phyloP scores from a whole-genome alignment of 805 yeast genomes.

The Barnettozyma siamensis region DNA sequence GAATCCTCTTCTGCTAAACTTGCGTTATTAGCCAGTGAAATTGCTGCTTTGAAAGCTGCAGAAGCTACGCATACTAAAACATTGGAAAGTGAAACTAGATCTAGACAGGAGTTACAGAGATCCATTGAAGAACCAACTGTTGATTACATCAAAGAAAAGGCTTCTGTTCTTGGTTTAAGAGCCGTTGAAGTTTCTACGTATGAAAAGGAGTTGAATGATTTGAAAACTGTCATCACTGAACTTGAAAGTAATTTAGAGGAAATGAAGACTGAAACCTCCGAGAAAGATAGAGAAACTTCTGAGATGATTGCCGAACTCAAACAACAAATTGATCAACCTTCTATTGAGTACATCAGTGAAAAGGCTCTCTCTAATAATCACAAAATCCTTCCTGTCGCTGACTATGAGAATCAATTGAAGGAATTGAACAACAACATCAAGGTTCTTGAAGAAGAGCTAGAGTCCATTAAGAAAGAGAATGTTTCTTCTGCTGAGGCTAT shows the following conservation, averaged over 20 bases:
- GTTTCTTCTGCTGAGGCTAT: slow-evolving; percentile 8
- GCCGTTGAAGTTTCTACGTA: slow-evolving; percentile 10
- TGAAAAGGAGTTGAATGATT: slow-evolving; percentile 6
- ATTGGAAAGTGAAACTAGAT: neutral
- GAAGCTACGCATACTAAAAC: neutral
- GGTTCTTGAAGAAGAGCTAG: slow-evolving; percentile 16
- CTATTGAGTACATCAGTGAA: slow-evolving; percentile 23
- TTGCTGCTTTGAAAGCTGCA: slow-evolving; percentile 1
- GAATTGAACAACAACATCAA: slow-evolving; percentile 9
- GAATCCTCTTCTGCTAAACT: slow-evolving; percentile 2
- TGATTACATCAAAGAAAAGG: slow-evolving; percentile 25
- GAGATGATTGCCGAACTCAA: slow-evolving; percentile 4
- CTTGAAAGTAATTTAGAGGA: slow-evolving; percentile 1
- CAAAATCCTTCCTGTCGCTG: neutral
- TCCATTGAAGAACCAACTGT: slow-evolving; percentile 26
- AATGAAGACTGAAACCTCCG: neutral
- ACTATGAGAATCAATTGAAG: slow-evolving; percentile 1
- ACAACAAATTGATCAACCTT: slow-evolving; percentile 24
- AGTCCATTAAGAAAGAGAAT: slow-evolving; percentile 1
- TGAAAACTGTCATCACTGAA: neutral
- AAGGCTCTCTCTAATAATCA: slow-evolving; percentile 18
- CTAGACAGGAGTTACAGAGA: slow-evolving; percentile 7
- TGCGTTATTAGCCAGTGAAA: slow-evolving; percentile 1
- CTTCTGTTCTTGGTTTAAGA: slow-evolving; percentile 21
- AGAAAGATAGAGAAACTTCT: slow-evolving; percentile 4